phyloP scores from a whole-genome alignment of 495 filamentous ascomycete species.

The Tuber calosporum region DNA sequence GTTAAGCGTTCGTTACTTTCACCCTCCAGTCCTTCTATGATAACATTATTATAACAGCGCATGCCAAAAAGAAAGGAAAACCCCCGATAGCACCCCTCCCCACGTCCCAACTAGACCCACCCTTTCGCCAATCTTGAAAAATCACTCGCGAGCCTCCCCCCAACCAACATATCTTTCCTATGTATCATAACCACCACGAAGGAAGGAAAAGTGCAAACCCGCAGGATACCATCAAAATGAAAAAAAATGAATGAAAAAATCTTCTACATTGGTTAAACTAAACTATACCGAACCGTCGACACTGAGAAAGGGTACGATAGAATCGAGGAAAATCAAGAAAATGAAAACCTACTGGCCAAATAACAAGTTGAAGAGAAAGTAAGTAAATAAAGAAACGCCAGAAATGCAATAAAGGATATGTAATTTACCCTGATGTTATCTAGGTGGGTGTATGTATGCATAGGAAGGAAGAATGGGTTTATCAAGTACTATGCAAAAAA shows the following conservation, averaged over 20 bases:
- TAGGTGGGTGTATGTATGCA: not conserved
- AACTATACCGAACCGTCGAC: not conserved
- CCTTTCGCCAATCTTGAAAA: not conserved
- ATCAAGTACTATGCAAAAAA: not conserved
- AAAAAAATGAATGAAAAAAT: not conserved
- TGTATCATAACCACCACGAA: not conserved
- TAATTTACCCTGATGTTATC: not conserved
- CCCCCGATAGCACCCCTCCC: too few relatives aligned
- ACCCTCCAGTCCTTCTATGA: not conserved
- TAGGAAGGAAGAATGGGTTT: not conserved
- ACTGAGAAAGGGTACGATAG: not conserved
- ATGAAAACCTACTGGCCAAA: not conserved
- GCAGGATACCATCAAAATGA: not conserved
- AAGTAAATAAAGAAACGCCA: not conserved
- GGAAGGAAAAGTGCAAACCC: not conserved
- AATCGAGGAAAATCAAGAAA: not conserved
- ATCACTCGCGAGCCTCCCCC: not conserved
- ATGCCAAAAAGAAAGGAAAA: too few relatives aligned
- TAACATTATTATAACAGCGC: not conserved
- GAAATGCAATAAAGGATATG: not conserved
- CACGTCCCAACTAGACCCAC: too few relatives aligned
- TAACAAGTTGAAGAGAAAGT: not conserved
- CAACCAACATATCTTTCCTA: not conserved
- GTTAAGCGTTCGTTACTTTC: not conserved
- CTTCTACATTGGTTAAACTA: not conserved